Evolutionary conservation across 306 rosid genomes (phyloP), one percentile per base, ranked within the genome.

Genomic region (Psophocarpus tetragonolobus): DNA sequence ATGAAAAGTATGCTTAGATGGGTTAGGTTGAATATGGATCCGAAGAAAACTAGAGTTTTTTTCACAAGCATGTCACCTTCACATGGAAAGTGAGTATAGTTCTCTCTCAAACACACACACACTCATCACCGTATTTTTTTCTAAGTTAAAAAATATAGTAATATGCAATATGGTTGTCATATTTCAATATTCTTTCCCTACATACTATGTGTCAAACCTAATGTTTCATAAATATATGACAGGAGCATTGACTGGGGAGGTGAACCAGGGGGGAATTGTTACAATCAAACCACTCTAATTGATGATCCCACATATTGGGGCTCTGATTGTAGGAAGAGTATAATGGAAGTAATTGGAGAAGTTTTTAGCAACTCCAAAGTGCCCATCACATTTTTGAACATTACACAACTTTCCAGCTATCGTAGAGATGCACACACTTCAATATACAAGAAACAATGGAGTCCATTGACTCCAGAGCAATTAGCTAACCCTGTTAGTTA

Each of bases 61-160:
- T 96, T 96, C 94, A 86, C 99, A n/a, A 90, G 98, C 96, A 96
- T 96, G 99, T 92, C 99, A 35, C 99, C 99, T 73, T 79, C 98
- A 75, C 99, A 96, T 84, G 88, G 71, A 81, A 88, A 91, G 99
- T 96, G 12, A 66, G 82, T 67, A 62, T 18, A 61, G 5, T n/a
- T 30, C 24, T 61, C 5, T 42, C 6, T 56, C 27, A 14, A 6
- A 3, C 7, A 1, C 12, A 3, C 11, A 51, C 15, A 39, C 2
- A 38, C 71, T 1, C 32, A 38, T 20, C 18, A 60, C 38, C 39
- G 29, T 29, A 53, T 14, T 14, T 13, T 73, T 39, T 73, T 51
- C 23, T 51, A 5, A 32, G 51, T n/a, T 38, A 56, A 14, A 27
- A 27, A 47, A 27, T 51, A 4, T 51, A 13, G 14, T 54, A 23